Evolutionary conservation across 1,284 basidiomycete genomes (phyloP), one percentile per base, ranked within the genome.

Genomic region (Moniliella sp.): DNA sequence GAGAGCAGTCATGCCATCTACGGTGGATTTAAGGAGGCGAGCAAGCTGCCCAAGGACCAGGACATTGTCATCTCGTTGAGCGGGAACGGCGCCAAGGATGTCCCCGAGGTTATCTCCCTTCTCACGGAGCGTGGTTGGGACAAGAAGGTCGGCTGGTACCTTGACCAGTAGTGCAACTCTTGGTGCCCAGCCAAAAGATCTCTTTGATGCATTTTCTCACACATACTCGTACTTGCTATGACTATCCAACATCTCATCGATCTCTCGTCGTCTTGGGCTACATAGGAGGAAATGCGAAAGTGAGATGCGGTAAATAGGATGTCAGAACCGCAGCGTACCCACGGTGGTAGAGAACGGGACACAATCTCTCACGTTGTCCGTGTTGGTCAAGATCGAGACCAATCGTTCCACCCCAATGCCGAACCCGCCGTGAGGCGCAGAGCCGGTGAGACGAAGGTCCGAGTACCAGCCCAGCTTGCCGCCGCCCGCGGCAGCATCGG

Each of bases 1-100:
- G 91, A 97, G 63, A 86, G 82, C 1, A 75, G 80, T 14, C 91
- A 99, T 63, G 91, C 84, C 7, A 71, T 97, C 51, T 94, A 84
- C 82, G 75, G 76, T 28, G 82, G 77, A 15, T 70, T 91, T 33
- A 69, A 77, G 33, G 63, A 82, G 18, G 88, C 91, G 4, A 82
- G 78, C 65, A 76, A 72, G 1, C 61, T 97, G 58, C 69, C 75
- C 0, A 78, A 78, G 53, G 83, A 86, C 39, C 62, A 75, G 29
- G 76, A 94, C 61, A 66, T 99, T 17, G 83, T 97, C 33, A 75
- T 97, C 35, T n/a, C 31, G 5, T 37, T 55, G 11, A 49, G 46
- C 25, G 83, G 83, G 31, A 70, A 83, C 45, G 83, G 84, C 19
- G 84, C 91, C 62, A 91, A 91, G 62, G 83, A 91, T 52, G 83